Base-by-base conservation (phyloP, 73 alveolate species). In the Durusdinium trenchii region DNA sequence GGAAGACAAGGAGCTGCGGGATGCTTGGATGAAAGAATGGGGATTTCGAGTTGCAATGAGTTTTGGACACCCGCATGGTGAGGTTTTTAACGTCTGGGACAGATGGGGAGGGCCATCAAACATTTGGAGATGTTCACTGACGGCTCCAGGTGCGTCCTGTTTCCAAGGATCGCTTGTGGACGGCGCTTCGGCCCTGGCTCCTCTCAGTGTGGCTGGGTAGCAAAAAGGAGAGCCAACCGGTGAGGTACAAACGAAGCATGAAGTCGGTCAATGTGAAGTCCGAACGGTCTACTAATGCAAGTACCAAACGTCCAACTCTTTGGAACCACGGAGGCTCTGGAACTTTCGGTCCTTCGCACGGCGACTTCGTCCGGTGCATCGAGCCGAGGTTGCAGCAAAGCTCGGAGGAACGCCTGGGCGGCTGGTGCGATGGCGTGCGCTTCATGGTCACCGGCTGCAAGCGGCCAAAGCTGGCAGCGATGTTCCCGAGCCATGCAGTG, bases 361-460 rank as follows among this genome's bases (percentile, higher is more conserved):
- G 69, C 30, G 73, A 32, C 73, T 60, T 60, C 30, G 73, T 23
- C 9, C 0, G 35, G 32, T 75, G 54, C 48, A 23, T n/a, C n/a
- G 69, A 12, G 1, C 35, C 50, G 71, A 81, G 91, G 91, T n/a
- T 91, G 98, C 98, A 91, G 78, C 86, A 91, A 30, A 47, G 90
- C 38, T 91, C 98, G 35, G 98, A 91, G 60, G 98, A 91, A 47
- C 98, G 98, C 30, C 57, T 91, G 38, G 98, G 90, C 43, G 85
- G 78, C 78, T 91, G 98, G 98, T 91, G 98, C 57, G 98, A 91
- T 20, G 98, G 90, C 2, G 90, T 71, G 84, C 98, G 98, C 61
- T 91, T 47, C 90, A 69, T 91, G 30, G 98, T 78, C 46, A 91
- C 98, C 2, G 98, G 98, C 78, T 69, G 85, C 76, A 16, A 42